These are phyloP conservation scores for Diatrype stigma DNA, from an alignment of 2,329 filamentous ascomycete species.

Conservation along the genomic window DNA sequence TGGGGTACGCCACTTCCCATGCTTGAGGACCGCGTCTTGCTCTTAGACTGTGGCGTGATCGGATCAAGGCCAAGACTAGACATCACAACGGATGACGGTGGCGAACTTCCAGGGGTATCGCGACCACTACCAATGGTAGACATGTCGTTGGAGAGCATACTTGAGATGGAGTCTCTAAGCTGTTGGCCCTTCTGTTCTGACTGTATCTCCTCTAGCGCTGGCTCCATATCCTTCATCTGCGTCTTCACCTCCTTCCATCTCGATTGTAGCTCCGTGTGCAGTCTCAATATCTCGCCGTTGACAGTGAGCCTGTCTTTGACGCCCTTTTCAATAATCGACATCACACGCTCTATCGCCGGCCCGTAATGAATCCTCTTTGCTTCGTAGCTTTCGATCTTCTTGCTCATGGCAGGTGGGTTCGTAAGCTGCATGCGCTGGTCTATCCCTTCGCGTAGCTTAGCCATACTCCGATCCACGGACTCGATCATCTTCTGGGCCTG, in stretches of 20 bases:
- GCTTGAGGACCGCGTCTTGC: constrained; percentile 45
- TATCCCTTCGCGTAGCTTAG: constrained; percentile 75
- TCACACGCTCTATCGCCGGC: constrained; percentile 84
- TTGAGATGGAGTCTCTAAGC: constrained; percentile 87
- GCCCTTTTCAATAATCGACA: constrained; percentile 93
- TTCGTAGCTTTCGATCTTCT: constrained; percentile 90
- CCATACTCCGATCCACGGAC: constrained; percentile 82
- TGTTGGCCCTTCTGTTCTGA: constrained; percentile 63
- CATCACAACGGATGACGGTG: constrained; percentile 60
- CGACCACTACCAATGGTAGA: constrained; percentile 65
- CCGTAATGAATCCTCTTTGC: constrained; percentile 93
- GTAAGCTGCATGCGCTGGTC: constrained; percentile 71
- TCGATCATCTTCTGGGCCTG: constrained; percentile 97
- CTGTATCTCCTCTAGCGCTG: constrained; percentile 68
- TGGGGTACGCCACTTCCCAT: constrained; percentile 42
- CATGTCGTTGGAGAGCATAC: constrained; percentile 78
- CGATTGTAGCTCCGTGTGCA: constrained; percentile 81
- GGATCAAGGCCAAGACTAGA: constrained; percentile 48
- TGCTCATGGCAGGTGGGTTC: constrained; percentile 64
- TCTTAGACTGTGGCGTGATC: constrained; percentile 38
- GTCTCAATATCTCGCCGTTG: constrained; percentile 86
- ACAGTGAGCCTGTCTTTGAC: constrained; percentile 92
- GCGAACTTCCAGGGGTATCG: constrained; percentile 67
- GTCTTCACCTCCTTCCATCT: constrained; percentile 74
- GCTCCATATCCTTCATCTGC: constrained; percentile 74